A percentile compares a stretch with the other conserved stretches of the same genome.
These are phyloP conservation scores for Acanthamoeba lugdunensis DNA, from an alignment of 208 protist species.

Conservation along the genomic window DNA sequence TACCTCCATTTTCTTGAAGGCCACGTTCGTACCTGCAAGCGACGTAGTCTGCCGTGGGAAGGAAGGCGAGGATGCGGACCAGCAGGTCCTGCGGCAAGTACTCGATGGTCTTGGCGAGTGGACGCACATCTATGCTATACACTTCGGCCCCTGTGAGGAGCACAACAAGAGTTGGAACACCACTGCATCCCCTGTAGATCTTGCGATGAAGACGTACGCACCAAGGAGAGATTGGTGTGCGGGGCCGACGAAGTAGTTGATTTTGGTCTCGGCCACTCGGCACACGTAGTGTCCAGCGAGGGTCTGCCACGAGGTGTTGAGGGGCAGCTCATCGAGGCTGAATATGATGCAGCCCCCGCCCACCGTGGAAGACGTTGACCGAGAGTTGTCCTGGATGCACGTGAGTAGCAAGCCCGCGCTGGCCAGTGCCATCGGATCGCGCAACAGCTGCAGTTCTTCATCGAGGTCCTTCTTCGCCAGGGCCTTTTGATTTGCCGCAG, in stretches of 20 bases:
- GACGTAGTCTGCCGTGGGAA: not conserved
- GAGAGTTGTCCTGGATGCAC: not conserved
- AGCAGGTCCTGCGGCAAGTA: constrained; percentile 23
- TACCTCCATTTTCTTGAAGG: not conserved
- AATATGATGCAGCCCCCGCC: constrained; percentile 20
- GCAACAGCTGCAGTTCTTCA: constrained; percentile 19
- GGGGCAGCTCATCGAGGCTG: constrained; percentile 24
- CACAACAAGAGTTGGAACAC: too few species aligned
- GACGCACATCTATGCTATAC: not conserved
- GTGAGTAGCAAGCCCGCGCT: not conserved
- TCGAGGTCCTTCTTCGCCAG: not conserved
- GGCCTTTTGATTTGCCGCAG: too few species aligned
- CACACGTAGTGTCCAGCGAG: not conserved
- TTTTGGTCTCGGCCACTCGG: not conserved
- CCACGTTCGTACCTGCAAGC: not conserved
- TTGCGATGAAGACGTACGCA: not conserved
- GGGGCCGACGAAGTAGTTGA: constrained; percentile 44
- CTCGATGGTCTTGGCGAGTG: constrained; percentile 7
- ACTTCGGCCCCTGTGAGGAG: not conserved
- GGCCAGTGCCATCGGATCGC: not conserved
- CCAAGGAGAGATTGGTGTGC: not conserved
- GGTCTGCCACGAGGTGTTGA: constrained; percentile 21
- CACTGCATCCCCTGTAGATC: too few species aligned
- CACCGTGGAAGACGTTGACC: not conserved
- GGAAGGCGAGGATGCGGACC: not conserved